Evolutionary conservation across 2,329 filamentous ascomycete genomes (phyloP), one percentile per base, ranked within the genome.

Genomic region (Chrysoporthe austroafricana): DNA sequence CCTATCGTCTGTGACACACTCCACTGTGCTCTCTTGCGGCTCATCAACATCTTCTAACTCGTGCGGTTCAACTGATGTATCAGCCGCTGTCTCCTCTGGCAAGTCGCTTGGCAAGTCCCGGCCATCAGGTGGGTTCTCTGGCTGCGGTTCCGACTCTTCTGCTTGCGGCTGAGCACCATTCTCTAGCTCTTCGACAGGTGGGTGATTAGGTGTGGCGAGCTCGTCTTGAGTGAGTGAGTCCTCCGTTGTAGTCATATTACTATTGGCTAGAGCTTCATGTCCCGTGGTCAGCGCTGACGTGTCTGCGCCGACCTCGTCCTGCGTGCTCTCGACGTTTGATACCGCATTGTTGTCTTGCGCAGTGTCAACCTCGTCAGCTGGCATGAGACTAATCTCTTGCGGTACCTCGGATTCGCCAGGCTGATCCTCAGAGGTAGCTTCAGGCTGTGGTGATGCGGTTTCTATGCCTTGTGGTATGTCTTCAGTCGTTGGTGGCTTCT

Each of bases 401-500:
- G 18, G 48, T 4, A 16, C 16, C 52, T 44, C n/a, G 36, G 44
- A 18, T 13, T 26, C 8, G 42, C 18, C 26, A 14, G 54, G 43
- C 9, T 59, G 43, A n/a, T 59, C 26, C 26, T 59, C 54, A 14
- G 16, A 39, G 39, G 7, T 58, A 14, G n/a, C 5, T 11, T 43
- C 56, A 18, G 32, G 21, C 44, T 57, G 60, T 34, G 56, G 61
- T 58, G 16, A 4, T 60, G 56, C 16, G 11, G 32, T 26, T 56
- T 60, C 58, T n/a, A 21, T 50, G 52, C 11, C 44, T 63, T 65
- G 14, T 46, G 34, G 36, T 32, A 7, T 42, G 9, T 60, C 26
- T 34, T 63, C 44, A 26, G 56, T 14, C 26, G 7, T 43, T 46
- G 59, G 2, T 36, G 50, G 21, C 14, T 60, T 43, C n/a, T 54